Conservation (phyloP, 768 basidiomycete species). For the Paxillus rubicundulus region DNA sequence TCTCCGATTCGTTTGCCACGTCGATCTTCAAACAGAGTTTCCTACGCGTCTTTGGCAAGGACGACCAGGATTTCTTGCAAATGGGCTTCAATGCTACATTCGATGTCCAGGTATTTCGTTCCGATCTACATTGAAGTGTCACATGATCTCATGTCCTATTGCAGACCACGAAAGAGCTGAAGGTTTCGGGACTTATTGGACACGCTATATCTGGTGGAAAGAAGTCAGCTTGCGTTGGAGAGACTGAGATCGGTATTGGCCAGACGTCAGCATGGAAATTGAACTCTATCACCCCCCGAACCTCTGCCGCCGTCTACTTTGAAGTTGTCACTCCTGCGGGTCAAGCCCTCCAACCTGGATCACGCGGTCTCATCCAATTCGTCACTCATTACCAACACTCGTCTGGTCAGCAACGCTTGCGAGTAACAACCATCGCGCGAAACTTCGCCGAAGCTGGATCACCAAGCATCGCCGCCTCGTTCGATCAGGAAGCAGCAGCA, state of each 20-base stretch:
- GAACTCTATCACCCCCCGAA: conserved; percentile 83
- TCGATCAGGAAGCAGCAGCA: conserved; percentile 97
- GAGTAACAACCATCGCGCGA: conserved; percentile 97
- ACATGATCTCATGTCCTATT: conserved; percentile 2
- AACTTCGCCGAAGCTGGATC: conserved; percentile 98
- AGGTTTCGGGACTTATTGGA: conserved; percentile 96
- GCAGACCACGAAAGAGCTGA: conserved; percentile 97
- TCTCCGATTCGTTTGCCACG: conserved; percentile 95
- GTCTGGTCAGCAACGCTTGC: conserved; percentile 89
- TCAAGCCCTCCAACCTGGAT: conserved; percentile 84
- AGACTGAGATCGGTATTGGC: conserved; percentile 98
- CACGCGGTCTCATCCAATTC: conserved; percentile 94
- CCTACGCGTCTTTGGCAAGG: conserved; percentile 89
- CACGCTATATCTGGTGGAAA: conserved; percentile 97
- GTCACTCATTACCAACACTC: conserved; percentile 98
- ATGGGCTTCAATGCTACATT: conserved; percentile 99
- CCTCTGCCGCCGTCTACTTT: conserved; percentile 92
- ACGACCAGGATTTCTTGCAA: conserved; percentile 84
- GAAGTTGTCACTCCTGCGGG: conserved; percentile 98
- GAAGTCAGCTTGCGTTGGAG: conserved; percentile 94
- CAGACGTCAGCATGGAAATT: conserved; percentile 99
- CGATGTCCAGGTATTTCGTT: conserved; percentile 77
- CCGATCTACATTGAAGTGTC: not conserved
- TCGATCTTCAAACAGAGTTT: conserved; percentile 99
- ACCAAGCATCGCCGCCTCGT: conserved; percentile 86